Evolutionary conservation across 495 filamentous ascomycete species (phyloP).

Genomic region (Cercophora sp.): DNA sequence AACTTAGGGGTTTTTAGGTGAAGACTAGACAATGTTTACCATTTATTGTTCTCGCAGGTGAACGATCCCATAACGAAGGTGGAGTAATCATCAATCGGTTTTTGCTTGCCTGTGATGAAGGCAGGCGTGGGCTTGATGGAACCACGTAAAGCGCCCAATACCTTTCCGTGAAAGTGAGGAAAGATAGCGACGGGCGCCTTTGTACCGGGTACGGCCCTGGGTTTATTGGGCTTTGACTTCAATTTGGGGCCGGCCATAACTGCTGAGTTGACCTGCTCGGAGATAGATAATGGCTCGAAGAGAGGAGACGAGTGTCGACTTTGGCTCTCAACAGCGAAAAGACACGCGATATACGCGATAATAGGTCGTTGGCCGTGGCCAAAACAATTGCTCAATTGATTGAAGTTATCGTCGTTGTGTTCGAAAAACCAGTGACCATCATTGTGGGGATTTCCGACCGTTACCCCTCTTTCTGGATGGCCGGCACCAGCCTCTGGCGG

Average conservation of each 20-base stretch:
- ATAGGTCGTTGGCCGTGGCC: no score
- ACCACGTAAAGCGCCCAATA: not conserved
- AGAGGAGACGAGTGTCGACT: not conserved
- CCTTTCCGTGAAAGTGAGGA: not conserved
- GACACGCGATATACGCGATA: no score
- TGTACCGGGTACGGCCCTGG: not conserved
- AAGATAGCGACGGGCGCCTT: not conserved
- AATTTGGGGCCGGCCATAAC: not conserved
- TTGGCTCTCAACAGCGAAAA: no score
- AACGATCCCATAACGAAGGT: not conserved
- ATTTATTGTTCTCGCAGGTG: not conserved
- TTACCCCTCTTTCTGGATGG: no score
- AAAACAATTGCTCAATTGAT: no score
- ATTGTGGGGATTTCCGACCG: no score
- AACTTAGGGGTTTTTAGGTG: not conserved
- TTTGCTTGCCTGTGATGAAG: not conserved
- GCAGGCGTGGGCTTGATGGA: not conserved
- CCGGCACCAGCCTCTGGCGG: no score
- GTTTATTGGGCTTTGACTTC: not conserved
- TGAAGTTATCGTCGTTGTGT: no score
- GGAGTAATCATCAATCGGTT: not conserved
- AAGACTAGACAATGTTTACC: not conserved
- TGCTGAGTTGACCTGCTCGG: not conserved
- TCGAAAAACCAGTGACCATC: no score
- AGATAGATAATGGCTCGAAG: not conserved